These are phyloP conservation scores for Cercospora sp. DNA, from an alignment of 2,329 filamentous ascomycete species.

Conservation along the genomic window DNA sequence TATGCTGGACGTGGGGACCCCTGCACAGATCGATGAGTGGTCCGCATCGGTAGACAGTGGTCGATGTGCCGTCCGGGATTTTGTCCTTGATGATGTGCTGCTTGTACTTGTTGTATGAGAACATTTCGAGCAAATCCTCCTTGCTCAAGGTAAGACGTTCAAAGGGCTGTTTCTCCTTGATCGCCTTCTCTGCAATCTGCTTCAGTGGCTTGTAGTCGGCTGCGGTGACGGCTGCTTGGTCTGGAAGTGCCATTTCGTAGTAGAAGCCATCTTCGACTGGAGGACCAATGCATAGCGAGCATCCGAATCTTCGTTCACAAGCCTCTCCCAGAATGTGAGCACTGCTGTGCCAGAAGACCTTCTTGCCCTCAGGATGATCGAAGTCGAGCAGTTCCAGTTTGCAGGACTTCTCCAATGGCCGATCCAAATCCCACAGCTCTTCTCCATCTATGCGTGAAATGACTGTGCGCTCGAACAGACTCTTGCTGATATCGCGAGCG, in stretches of 20 bases:
- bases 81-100: conserved; percentile 95
- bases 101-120: conserved; percentile 98
- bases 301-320: conserved; percentile 85
- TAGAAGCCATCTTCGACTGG: conserved; percentile 92
- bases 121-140: conserved; percentile 91
- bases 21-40: conserved; percentile 93
- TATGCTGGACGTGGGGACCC: conserved; percentile 92
- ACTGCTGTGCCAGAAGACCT: conserved; percentile 97
- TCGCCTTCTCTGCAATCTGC: conserved; percentile 74
- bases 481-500: conserved; percentile 79
- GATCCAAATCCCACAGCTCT: conserved; percentile 87
- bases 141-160: conserved; percentile 87
- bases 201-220: conserved; percentile 84
- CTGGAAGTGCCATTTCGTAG: conserved; percentile 89
- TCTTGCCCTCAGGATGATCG: conserved; percentile 73
- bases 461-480: conserved; percentile 79
- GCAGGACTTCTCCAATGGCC: conserved; percentile 85
- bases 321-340: conserved; percentile 96
- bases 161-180: conserved; percentile 96
- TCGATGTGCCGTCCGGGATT: conserved; percentile 82
- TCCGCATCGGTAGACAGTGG: conserved; percentile 92
- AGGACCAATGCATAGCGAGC: conserved; percentile 89
- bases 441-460: conserved; percentile 77
- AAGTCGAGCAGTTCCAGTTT: conserved; percentile 84
- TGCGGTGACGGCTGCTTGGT: conserved; percentile 68